phyloP scores from a whole-genome alignment of 116 monocot genomes.

The Trichopus zeylanicus region DNA sequence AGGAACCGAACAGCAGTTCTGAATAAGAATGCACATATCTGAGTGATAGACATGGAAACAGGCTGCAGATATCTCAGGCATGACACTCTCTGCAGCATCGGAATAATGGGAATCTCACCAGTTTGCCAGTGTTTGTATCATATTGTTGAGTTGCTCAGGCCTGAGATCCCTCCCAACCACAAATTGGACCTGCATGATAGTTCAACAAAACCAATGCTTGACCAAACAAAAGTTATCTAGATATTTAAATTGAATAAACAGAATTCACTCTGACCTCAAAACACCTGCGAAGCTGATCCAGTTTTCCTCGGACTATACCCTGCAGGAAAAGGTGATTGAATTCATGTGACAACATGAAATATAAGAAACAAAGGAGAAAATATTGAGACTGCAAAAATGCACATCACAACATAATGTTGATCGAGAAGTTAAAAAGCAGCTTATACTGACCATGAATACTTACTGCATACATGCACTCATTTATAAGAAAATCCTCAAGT shows the following conservation, averaged over 20 bases:
- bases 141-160: constrained; percentile 72
- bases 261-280: constrained; percentile 71
- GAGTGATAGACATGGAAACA: not conserved
- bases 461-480: constrained; percentile 99
- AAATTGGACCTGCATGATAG: constrained; percentile 78
- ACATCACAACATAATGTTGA: not conserved
- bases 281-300: constrained; percentile 93
- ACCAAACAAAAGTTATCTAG: not conserved
- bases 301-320: constrained; percentile 98
- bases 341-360: too few species aligned
- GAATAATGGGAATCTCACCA: constrained; percentile 42
- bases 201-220: constrained; percentile 7
- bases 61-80: not conserved
- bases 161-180: constrained; percentile 91
- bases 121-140: constrained; percentile 73
- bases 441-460: constrained; percentile 20
- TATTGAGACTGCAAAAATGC: not conserved
- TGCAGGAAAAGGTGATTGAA: too few species aligned
- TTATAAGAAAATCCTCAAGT: constrained; percentile 99
- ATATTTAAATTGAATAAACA: constrained; percentile 1
- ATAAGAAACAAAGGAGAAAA: not conserved
- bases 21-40: too few species aligned
- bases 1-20: too few species aligned
- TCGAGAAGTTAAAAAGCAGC: not conserved
- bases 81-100: not conserved